Evolutionary conservation across 352 stramenopile genomes (phyloP).

Genomic region (Thalassiosira hispida): DNA sequence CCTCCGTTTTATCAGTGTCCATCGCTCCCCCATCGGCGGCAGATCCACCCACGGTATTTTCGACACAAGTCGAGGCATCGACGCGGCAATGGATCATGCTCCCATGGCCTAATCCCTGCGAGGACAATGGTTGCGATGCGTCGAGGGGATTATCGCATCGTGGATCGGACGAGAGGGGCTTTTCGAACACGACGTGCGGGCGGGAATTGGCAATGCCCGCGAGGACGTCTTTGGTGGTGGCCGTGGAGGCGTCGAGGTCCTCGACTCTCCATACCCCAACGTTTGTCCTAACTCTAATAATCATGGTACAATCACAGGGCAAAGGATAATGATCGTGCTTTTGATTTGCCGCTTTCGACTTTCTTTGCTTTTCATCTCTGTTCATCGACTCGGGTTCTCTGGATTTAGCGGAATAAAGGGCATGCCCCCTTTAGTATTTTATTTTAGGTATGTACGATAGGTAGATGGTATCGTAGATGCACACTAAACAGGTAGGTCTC

Average conservation of each 20-base stretch:
- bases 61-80: slow-evolving; percentile 45
- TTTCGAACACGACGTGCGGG: slow-evolving; percentile 52
- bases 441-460: too few relatives aligned
- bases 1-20: background rate
- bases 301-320: too few relatives aligned
- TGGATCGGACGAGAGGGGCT: slow-evolving; percentile 49
- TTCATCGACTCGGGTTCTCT: too few relatives aligned
- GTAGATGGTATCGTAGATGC: too few relatives aligned
- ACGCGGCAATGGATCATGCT: slow-evolving; percentile 59
- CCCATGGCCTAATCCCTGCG: slow-evolving; percentile 35
- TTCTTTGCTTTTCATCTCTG: too few relatives aligned
- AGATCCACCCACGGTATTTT: slow-evolving; percentile 26
- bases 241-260: slow-evolving; percentile 15
- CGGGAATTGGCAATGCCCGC: slow-evolving; percentile 34
- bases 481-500: too few relatives aligned
- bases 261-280: slow-evolving; percentile 51
- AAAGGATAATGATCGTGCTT: too few relatives aligned
- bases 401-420: too few relatives aligned
- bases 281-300: slow-evolving; percentile 61
- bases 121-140: slow-evolving; percentile 7
- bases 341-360: too few relatives aligned
- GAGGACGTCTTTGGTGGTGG: slow-evolving; percentile 37
- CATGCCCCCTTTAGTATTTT: too few relatives aligned
- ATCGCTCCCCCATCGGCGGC: background rate
- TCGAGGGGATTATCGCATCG: slow-evolving; percentile 43